These are phyloP conservation scores for Jimgerdemannia lactiflua DNA, from an alignment of 192 early-diverging fungal genomes.

Conservation along the genomic window DNA sequence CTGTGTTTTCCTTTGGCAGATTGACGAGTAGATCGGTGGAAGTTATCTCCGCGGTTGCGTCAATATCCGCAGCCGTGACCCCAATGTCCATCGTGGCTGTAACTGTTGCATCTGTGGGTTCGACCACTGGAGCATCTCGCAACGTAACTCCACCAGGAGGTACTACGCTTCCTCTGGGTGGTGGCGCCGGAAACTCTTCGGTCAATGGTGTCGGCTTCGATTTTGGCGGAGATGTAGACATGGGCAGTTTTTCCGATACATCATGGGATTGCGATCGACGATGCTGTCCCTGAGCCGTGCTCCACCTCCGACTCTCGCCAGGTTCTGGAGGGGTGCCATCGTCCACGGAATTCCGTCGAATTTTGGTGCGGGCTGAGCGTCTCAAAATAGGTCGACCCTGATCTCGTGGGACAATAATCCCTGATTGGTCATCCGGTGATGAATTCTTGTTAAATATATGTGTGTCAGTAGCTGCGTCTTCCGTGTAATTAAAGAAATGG, in stretches of 20 bases:
- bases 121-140: slow-evolving; percentile 8
- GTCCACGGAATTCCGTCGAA: slow-evolving; percentile 45
- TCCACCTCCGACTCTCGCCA: slow-evolving; percentile 4
- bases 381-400: slow-evolving; percentile 37
- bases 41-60: no score
- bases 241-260: slow-evolving; percentile 8
- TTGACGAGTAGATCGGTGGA: background rate
- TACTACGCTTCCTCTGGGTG: slow-evolving; percentile 8
- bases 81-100: background rate
- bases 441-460: slow-evolving; percentile 40
- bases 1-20: background rate
- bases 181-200: background rate
- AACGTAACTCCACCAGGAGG: slow-evolving; percentile 9
- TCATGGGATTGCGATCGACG: slow-evolving; percentile 8
- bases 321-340: slow-evolving; percentile 7
- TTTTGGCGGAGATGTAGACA: background rate
- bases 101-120: no score
- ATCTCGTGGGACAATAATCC: slow-evolving; percentile 32
- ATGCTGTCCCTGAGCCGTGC: slow-evolving; percentile 5
- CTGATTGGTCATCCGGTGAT: slow-evolving; percentile 33
- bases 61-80: no score
- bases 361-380: slow-evolving; percentile 47
- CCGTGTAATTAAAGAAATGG: no score
- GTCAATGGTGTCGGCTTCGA: background rate
- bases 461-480: no score